Evolutionary conservation across 768 basidiomycete genomes (phyloP), one percentile per base, ranked within the genome.

Genomic region (Lactarius indigo): DNA sequence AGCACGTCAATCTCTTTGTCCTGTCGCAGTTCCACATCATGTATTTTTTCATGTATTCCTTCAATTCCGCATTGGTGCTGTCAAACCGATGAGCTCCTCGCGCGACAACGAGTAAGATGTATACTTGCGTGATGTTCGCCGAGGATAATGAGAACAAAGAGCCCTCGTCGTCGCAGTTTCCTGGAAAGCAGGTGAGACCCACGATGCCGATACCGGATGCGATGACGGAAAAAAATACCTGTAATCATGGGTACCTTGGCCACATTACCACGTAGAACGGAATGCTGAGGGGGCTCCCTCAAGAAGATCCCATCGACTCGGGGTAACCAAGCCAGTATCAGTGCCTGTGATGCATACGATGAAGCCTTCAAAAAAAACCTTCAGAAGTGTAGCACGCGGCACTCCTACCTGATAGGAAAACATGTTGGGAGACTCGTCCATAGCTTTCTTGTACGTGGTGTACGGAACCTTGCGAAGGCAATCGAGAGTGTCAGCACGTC

Each of bases 111-210:
- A 3, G 18, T 26, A 10, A 35, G 31, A 52, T 55, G 9, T 33
- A 41, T 33, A 63, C 74, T 3, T 69, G 77, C 78, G 73, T 72
- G 57, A 79, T 66, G 60, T 78, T 77, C 5, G 57, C 18, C 0
- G 55, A 69, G 3, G 70, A 59, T 6, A 78, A 31, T 0, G 77
- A 66, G 70, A 78, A 79, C 2, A 77, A 41, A 1, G 85, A 85
- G 8, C 86, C 87, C 72, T 88, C 87, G 61, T 88, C 87, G 61
- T 87, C 84, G 66, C 79, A 80, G 68, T 84, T 80, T 15, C 84
- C 84, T 79, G 52, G 1, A 15, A 69, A n/a, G 17, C 23, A 18
- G 13, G 37, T 63, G 37, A 56, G 58, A 20, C 66, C 47, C 6
- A 8, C 35, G 12, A 55, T 64, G 15, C 55, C 2, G 10, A 55